A percentile compares a stretch with the other conserved stretches of the same genome.
Conservation (phyloP, 257 asterid genomes). For the Handroanthus guayacan region DNA sequence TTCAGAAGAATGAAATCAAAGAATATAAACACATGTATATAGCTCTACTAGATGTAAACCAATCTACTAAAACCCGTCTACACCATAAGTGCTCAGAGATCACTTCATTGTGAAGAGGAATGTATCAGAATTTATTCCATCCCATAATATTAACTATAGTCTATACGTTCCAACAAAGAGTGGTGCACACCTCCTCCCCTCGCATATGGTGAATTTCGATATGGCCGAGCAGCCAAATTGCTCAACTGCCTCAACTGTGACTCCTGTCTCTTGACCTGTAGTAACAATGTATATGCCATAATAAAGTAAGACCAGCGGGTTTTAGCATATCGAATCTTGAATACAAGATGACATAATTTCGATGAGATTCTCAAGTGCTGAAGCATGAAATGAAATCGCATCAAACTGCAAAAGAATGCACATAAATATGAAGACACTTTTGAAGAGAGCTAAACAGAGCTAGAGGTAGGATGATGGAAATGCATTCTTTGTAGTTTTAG, state of each 20-base stretch:
- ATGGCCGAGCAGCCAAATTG: slow-evolving; percentile 44
- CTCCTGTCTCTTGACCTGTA: slow-evolving; percentile 58
- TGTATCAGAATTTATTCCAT: background rate
- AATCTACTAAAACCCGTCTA: background rate
- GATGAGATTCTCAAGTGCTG: background rate
- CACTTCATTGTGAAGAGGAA: background rate
- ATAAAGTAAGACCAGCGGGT: background rate
- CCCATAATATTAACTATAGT: background rate
- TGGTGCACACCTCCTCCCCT: slow-evolving; percentile 42
- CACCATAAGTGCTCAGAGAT: background rate
- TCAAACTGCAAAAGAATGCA: background rate
- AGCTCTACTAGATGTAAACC: background rate
- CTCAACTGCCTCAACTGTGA: slow-evolving; percentile 54
- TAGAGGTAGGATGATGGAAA: background rate
- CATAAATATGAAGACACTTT: background rate
- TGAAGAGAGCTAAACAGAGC: background rate
- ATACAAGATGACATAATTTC: background rate
- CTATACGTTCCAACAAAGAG: background rate
- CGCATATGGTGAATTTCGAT: slow-evolving; percentile 1
- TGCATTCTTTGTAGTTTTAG: background rate
- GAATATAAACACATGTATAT: background rate
- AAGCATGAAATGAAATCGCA: background rate
- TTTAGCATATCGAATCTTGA: background rate
- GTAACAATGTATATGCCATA: background rate
- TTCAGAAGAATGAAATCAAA: background rate